Conservation (phyloP, 2,329 filamentous ascomycete genomes). For the Albophoma yamanashiensis region DNA sequence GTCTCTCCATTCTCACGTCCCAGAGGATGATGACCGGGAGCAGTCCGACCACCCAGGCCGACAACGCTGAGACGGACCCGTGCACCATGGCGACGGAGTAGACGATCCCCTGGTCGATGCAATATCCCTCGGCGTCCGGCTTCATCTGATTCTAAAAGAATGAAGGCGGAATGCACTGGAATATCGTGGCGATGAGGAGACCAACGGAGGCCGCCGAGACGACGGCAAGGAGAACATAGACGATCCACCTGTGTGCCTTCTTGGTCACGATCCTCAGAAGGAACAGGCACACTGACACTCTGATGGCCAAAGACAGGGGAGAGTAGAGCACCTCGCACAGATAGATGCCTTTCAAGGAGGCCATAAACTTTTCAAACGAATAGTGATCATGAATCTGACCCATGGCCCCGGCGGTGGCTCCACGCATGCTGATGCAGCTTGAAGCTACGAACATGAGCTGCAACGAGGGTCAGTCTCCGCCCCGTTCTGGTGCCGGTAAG, state of each 20-base stretch:
- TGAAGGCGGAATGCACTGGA: constrained; percentile 3
- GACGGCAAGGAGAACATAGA: not conserved
- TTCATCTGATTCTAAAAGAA: constrained; percentile 1
- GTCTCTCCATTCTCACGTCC: not conserved
- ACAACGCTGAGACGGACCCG: constrained; percentile 1
- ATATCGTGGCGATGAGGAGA: not conserved
- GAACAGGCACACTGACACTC: constrained; percentile 3
- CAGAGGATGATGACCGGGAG: constrained; percentile 2
- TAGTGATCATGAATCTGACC: not conserved
- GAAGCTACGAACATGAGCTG: not conserved
- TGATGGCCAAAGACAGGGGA: constrained; percentile 1
- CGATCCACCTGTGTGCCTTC: not conserved
- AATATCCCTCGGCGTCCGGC: not conserved
- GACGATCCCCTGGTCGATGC: not conserved
- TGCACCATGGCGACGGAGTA: not conserved
- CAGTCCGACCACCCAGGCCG: constrained; percentile 1
- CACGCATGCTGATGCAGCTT: not conserved
- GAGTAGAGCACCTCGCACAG: constrained; percentile 2
- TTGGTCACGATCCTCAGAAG: constrained; percentile 2
- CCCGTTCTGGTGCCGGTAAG: not conserved
- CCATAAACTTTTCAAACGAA: not conserved
- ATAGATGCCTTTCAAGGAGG: constrained; percentile 1
- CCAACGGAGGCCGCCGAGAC: not conserved
- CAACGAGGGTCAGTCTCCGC: not conserved
- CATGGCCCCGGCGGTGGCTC: constrained; percentile 1